A percentile compares a stretch with the other conserved stretches of the same genome.
These are phyloP conservation scores for Boletus rubroflammeus DNA, from an alignment of 768 basidiomycete genomes.

Conservation along the genomic window DNA sequence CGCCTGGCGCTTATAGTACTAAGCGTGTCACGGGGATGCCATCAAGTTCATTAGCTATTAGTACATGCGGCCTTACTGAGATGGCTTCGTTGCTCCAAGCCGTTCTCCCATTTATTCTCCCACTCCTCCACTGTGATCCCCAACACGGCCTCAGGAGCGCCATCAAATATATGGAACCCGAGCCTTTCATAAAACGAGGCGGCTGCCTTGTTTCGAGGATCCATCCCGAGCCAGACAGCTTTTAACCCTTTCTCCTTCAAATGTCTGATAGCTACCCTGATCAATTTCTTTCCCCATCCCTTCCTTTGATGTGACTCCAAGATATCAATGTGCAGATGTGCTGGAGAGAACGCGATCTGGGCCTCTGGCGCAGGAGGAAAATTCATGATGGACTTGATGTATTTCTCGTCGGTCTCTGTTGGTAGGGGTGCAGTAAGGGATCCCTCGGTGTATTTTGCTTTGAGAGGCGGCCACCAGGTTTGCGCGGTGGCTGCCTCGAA, in stretches of 20 bases:
- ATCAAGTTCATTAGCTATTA: background rate
- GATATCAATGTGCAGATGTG: constrained; percentile 76
- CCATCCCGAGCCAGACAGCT: constrained; percentile 66
- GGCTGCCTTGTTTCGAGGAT: constrained; percentile 59
- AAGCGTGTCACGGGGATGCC: too few relatives aligned
- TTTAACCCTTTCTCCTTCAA: constrained; percentile 44
- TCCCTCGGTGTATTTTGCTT: constrained; percentile 47
- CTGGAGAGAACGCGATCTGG: constrained; percentile 62
- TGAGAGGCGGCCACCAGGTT: constrained; percentile 66
- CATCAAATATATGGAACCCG: constrained; percentile 58
- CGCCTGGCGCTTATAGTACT: background rate
- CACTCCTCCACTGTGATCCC: constrained; percentile 50
- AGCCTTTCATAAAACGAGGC: constrained; percentile 58
- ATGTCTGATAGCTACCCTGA: constrained; percentile 50
- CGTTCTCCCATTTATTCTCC: constrained; percentile 15
- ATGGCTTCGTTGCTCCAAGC: background rate
- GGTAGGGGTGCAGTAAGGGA: constrained; percentile 12
- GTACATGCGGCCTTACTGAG: background rate
- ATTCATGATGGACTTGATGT: constrained; percentile 34
- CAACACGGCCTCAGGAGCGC: constrained; percentile 46
- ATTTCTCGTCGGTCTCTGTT: constrained; percentile 27
- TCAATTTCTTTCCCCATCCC: constrained; percentile 69
- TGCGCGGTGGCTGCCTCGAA: constrained; percentile 54
- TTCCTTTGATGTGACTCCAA: constrained; percentile 60
- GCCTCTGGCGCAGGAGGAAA: constrained; percentile 44